phyloP scores from a whole-genome alignment of 2,329 filamentous ascomycete genomes.

The Ceratocystis alfenasii region DNA sequence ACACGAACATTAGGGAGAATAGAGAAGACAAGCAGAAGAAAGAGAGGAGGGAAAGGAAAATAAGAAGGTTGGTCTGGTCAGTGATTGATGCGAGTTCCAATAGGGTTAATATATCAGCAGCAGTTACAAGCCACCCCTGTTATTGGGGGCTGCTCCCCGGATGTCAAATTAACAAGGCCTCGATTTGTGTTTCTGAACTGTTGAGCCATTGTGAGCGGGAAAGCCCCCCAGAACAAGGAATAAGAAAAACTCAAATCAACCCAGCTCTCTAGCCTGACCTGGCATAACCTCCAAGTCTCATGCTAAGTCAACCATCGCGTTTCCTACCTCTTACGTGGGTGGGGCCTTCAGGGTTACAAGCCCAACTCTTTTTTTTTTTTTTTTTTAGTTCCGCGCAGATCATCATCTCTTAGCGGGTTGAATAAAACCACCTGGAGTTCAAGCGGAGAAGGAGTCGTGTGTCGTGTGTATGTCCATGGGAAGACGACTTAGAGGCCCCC shows the following conservation, averaged over 20 bases:
- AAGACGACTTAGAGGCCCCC: not conserved
- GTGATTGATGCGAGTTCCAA: not conserved
- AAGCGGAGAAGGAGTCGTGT: not conserved
- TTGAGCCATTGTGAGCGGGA: not conserved
- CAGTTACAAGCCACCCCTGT: not conserved
- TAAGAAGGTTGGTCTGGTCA: not conserved
- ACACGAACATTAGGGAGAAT: not conserved
- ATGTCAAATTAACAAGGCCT: not conserved
- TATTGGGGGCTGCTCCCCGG: not conserved
- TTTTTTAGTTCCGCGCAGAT: not conserved
- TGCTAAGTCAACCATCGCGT: not conserved
- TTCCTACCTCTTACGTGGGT: not conserved
- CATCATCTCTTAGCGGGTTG: conserved; percentile 2
- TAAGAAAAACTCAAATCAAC: conserved; percentile 8
- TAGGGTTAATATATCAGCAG: not conserved
- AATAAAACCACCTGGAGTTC: not conserved
- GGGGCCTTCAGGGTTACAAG: not conserved
- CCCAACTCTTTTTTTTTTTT: not conserved
- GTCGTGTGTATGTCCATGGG: not conserved
- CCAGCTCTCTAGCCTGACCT: not conserved
- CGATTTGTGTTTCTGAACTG: not conserved
- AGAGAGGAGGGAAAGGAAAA: not conserved
- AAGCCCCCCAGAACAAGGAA: not conserved
- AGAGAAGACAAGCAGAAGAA: not conserved
- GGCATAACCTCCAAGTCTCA: not conserved